Base-by-base conservation (phyloP, 176 grass and related monocot genomes). In the Avena sativa region DNA sequence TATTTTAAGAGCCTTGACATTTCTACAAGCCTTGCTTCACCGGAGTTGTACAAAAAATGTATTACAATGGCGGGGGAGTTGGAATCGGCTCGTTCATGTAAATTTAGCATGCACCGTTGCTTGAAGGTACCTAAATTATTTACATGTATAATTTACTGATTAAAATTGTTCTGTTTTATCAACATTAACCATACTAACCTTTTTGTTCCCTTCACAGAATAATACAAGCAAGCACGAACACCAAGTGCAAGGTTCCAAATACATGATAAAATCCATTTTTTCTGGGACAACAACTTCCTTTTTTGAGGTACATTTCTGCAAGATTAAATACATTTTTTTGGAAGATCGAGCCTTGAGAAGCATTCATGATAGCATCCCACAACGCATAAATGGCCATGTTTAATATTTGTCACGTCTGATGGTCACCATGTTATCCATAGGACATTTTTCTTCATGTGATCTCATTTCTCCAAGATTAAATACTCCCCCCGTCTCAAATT, bases 1-100 rank as follows among this genome's bases (percentile, higher is more conserved):
- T 89, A 89, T 56, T 52, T 89, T 62, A 71, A 69, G 75, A 74
- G 57, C 63, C 73, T 89, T 84, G 81, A 79, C 68, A 72, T 89
- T 50, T 89, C 87, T 3, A 52, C 52, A 61, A 56, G 46, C 53
- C 87, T 89, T 79, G 52, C 81, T 62, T 72, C 87, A 38, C 53
- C 87, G 5, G 81, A 72, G 60, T 79, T 89, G 55, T 79, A 89
- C 76, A 52, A 84, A 79, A 77, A 79, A 51, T 84, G 74, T 26
- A 20, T 44, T 78, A 63, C 87, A 58, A 59, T 80, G 67, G 43
- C 11, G 30, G 87, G 74, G 11, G 44, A 25, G 15, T 71, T 44
- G 52, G 64, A 84, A 20, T 40, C 6, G 3, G 69, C 65, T 74
- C 53, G 52, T 71, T 47, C 67, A 58, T 73, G 20, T 84, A 73